Percentiles rank a stretch among this genome's conserved stretches.
phyloP scores from a whole-genome alignment of 2,329 filamentous ascomycete species.

The Lachnum nothofagi region DNA sequence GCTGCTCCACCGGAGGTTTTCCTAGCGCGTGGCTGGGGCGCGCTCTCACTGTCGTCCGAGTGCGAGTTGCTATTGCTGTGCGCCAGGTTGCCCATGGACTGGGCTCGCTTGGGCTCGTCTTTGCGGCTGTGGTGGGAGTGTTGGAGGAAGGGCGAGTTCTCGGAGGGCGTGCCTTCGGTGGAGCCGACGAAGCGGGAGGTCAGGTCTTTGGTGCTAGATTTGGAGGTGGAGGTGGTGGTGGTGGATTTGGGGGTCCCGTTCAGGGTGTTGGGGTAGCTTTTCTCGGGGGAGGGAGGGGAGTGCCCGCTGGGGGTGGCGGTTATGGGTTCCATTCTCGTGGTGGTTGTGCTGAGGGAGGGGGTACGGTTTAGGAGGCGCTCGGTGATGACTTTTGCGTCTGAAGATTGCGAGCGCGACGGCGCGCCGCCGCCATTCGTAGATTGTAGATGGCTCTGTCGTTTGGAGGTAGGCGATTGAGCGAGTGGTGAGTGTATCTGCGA shows the following conservation, averaged over 20 bases:
- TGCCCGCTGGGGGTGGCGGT: conserved; percentile 40
- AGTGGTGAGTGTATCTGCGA: conserved; percentile 28
- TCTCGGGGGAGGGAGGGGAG: conserved; percentile 33
- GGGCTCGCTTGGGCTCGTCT: conserved; percentile 28
- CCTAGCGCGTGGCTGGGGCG: conserved; percentile 36
- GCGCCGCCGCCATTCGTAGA: conserved; percentile 22
- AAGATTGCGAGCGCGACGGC: conserved; percentile 37
- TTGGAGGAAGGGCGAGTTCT: conserved; percentile 47
- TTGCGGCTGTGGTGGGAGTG: conserved; percentile 41
- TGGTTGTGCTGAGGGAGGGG: conserved; percentile 53
- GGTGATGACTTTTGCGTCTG: conserved; percentile 62
- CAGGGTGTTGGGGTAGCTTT: conserved; percentile 19
- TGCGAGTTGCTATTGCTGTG: conserved; percentile 27
- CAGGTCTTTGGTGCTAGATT: conserved; percentile 40
- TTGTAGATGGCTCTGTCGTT: conserved; percentile 2
- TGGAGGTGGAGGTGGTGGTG: conserved; percentile 8
- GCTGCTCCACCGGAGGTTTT: conserved; percentile 21
- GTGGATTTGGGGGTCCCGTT: conserved; percentile 15
- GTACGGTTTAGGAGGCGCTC: conserved; percentile 62
- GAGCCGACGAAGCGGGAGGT: conserved; percentile 56
- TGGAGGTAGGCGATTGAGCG: conserved; percentile 17
- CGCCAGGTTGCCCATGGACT: conserved; percentile 30
- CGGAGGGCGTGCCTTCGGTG: conserved; percentile 43
- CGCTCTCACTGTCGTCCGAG: conserved; percentile 39
- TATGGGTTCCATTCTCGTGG: conserved; percentile 57